phyloP scores from a whole-genome alignment of 208 protist species.

The Trichomonas tenax region DNA sequence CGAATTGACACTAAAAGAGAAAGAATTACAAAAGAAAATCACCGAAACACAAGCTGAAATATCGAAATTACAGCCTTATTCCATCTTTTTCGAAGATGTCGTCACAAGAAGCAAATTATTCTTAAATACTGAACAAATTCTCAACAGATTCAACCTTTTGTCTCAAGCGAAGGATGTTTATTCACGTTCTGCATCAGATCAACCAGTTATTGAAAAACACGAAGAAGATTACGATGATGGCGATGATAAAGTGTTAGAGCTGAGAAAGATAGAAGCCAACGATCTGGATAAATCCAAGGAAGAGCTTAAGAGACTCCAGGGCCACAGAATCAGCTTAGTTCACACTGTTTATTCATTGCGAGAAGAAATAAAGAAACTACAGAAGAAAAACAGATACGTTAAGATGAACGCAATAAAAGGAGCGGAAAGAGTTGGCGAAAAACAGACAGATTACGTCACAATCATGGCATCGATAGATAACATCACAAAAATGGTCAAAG shows the following conservation, averaged over 20 bases:
- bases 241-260: not conserved
- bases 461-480: not conserved
- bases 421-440: not conserved
- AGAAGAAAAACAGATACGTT: not conserved
- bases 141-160: not conserved
- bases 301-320: not conserved
- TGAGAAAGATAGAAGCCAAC: not conserved
- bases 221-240: not conserved
- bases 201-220: not conserved
- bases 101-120: not conserved
- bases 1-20: not conserved
- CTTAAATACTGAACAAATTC: not conserved
- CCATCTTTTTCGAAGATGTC: not conserved
- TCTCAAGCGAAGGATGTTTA: not conserved
- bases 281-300: not conserved
- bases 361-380: not conserved
- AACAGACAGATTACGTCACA: not conserved
- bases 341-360: not conserved
- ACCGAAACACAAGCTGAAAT: not conserved
- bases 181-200: not conserved
- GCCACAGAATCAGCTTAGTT: not conserved
- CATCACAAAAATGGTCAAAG: not conserved
- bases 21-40: not conserved
- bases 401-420: not conserved
- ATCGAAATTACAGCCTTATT: not conserved